Evolutionary conservation across 192 early-diverging fungal species (phyloP), one percentile per base, ranked within the genome.

Genomic region (Thamnidium elegans): DNA sequence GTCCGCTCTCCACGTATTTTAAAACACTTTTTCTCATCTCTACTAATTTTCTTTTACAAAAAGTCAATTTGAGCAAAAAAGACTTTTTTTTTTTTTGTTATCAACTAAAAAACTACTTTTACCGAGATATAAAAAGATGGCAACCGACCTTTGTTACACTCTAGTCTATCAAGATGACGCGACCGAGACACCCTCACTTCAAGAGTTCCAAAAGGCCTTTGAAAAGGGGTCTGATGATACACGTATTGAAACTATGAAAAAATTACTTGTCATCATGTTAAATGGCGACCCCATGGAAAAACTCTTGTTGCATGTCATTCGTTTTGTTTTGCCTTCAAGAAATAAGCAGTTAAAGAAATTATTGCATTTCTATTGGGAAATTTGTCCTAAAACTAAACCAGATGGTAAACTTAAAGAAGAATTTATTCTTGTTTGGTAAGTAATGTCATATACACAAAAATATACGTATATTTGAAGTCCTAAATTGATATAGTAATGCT

Each of bases 271-370:
- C 23, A 84, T 87, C 39, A 95, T 96, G 84, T 74, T 97, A 34
- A 95, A 97, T 70, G 97, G 97, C 44, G 95, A 99, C 67, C 89
- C 91, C 32, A 82, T 87, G 72, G 86, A 89, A 46, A 81, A 87
- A 72, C 81, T 99, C 45, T 84, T 99, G 51, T 95, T 99, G 92
- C 94, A 96, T 73, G 88, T 99, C 69, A 99, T 99, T 78, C 94
- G 95, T 59, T 97, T 97, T 74, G 92, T 97, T 30, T 86, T 97
- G 85, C 97, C 95, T 26, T 91, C 90, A 19, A 93, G 91, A 75
- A 94, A 94, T 85, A 99, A 99, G 79, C 72, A 84, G 69, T 86
- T 99, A 47, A 99, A 99, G 85, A 99, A 99, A 78, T 82, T 99
- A 43, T 82, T 96, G 52, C 87, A 96, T 59, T 86, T 97, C 62